These are phyloP conservation scores for Mucor plumbeus DNA, from an alignment of 371 early-diverging fungal genomes.

Conservation along the genomic window DNA sequence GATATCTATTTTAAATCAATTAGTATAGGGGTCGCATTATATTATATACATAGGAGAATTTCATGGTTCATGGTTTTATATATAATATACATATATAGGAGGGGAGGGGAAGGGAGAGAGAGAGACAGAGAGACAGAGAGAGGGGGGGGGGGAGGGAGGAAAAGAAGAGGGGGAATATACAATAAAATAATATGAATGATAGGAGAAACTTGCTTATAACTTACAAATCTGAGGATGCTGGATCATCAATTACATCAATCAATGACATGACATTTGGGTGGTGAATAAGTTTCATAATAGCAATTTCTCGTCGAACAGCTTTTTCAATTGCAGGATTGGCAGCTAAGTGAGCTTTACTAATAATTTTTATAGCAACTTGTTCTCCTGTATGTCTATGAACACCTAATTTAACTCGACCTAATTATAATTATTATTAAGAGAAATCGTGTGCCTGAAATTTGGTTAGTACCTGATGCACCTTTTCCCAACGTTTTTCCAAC, in stretches of 20 bases:
- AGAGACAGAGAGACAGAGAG: neutral
- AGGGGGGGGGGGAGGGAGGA: constrained; percentile 3
- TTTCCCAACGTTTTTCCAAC: constrained; percentile 58
- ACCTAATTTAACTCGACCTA: constrained; percentile 56
- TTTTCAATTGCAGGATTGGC: constrained; percentile 67
- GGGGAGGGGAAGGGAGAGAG: neutral
- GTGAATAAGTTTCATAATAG: constrained; percentile 72
- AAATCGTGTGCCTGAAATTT: neutral
- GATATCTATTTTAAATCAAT: constrained; percentile 28
- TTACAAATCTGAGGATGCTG: constrained; percentile 71
- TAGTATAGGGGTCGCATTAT: neutral
- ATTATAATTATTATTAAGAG: neutral
- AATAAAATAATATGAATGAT: neutral
- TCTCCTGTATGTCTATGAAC: constrained; percentile 50
- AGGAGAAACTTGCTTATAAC: constrained; percentile 8
- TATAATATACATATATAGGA: neutral
- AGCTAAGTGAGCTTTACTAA: constrained; percentile 53
- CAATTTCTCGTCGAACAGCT: constrained; percentile 74
- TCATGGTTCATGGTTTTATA: neutral
- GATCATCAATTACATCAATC: constrained; percentile 77
- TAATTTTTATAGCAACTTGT: constrained; percentile 57
- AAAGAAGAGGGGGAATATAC: neutral
- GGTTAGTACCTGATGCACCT: constrained; percentile 53
- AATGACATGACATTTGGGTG: constrained; percentile 76
- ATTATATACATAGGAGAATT: constrained; percentile 7